Conservation (phyloP, 2,329 filamentous ascomycete species). For the Zopfia rhizophila region DNA sequence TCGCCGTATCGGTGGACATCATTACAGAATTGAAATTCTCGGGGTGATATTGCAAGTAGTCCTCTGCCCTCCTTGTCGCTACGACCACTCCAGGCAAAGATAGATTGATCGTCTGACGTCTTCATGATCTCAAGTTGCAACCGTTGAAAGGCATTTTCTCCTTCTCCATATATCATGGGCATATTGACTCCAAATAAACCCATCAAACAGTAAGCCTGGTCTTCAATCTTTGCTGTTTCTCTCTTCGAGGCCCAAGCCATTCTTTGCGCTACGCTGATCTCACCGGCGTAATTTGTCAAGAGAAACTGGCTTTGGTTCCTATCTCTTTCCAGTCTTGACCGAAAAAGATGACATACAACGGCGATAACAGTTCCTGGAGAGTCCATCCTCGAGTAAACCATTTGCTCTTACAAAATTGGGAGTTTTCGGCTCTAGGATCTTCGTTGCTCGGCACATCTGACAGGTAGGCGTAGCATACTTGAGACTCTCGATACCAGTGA, state of each 20-base stretch:
- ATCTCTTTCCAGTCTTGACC: slow-evolving; percentile 10
- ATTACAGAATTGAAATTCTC: background rate
- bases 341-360: slow-evolving; percentile 17
- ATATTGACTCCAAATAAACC: slow-evolving; percentile 42
- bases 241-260: slow-evolving; percentile 23
- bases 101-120: slow-evolving; percentile 18
- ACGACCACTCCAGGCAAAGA: slow-evolving; percentile 22
- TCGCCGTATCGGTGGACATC: background rate
- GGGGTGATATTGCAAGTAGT: background rate
- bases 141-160: slow-evolving; percentile 30
- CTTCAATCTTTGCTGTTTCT: slow-evolving; percentile 30
- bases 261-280: slow-evolving; percentile 22
- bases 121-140: slow-evolving; percentile 36
- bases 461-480: slow-evolving; percentile 25
- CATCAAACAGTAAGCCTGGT: slow-evolving; percentile 40
- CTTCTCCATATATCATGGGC: slow-evolving; percentile 45
- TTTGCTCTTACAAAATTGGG: background rate
- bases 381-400: slow-evolving; percentile 25
- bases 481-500: slow-evolving; percentile 22
- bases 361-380: slow-evolving; percentile 21
- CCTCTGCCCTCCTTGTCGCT: slow-evolving; percentile 2
- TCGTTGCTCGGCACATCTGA: slow-evolving; percentile 12
- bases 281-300: background rate
- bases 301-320: slow-evolving; percentile 15
- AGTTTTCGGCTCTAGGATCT: background rate